A percentile compares a stretch with the other conserved stretches of the same genome.
Conservation (phyloP, 768 basidiomycete species). For the Mycena galopus region DNA sequence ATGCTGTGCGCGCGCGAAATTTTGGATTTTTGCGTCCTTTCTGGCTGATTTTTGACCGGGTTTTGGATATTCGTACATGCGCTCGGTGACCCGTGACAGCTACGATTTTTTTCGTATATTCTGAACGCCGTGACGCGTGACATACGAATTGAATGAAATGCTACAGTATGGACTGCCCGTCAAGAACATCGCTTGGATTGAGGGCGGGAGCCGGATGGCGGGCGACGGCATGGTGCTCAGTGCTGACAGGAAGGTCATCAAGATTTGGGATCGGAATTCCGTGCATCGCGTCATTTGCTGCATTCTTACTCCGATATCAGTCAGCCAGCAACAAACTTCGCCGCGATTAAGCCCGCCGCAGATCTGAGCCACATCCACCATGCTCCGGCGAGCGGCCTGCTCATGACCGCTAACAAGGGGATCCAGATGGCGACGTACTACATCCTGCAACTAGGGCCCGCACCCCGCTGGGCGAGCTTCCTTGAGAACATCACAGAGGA, state of each 20-base stretch:
- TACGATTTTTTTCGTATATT: no score
- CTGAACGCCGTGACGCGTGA: no score
- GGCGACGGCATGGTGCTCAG: conserved; percentile 93
- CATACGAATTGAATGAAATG: no score
- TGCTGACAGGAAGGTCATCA: conserved; percentile 96
- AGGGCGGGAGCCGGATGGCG: conserved; percentile 86
- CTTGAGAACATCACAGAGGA: conserved; percentile 99
- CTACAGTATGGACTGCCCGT: conserved; percentile 93
- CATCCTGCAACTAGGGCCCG: conserved; percentile 95
- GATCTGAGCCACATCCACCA: conserved; percentile 95
- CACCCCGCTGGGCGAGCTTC: conserved; percentile 97
- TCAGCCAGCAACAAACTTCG: conserved; percentile 88
- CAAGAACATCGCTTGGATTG: conserved; percentile 89
- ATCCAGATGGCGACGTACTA: conserved; percentile 96
- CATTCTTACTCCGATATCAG: conserved; percentile 12
- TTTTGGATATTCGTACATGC: no score
- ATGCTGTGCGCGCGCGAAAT: no score
- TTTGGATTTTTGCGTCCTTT: no score
- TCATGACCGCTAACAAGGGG: conserved; percentile 96
- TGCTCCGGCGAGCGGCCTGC: conserved; percentile 87
- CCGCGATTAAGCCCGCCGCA: conserved; percentile 90
- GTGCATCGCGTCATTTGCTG: conserved; percentile 58
- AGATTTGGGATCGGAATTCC: conserved; percentile 92
- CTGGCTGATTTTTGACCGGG: no score
- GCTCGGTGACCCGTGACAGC: no score